Evolutionary conservation across 345 rosid species (phyloP).

Genomic region (Populus davidiana): DNA sequence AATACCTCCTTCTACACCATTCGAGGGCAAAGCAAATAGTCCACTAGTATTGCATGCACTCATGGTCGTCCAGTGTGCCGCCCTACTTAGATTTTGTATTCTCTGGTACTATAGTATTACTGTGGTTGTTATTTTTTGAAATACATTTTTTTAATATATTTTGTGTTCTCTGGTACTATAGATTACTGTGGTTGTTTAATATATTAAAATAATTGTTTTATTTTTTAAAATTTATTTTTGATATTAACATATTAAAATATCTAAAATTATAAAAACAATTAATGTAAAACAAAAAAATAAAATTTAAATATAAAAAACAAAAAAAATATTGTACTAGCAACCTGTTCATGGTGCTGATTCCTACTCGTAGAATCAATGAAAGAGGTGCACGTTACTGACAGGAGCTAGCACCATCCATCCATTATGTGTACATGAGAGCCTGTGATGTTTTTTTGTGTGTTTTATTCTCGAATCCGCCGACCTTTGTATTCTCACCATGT

Average conservation of each 20-base stretch:
- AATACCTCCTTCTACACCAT: not conserved
- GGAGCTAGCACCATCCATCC: not conserved
- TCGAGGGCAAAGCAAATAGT: not conserved
- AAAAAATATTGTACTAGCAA: not conserved
- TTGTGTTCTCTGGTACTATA: too few species aligned
- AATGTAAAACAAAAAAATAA: too few species aligned
- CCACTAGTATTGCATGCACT: not conserved
- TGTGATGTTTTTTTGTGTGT: not conserved
- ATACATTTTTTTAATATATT: too few species aligned
- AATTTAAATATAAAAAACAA: too few species aligned
- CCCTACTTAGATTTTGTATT: too few species aligned
- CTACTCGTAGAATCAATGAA: not conserved
- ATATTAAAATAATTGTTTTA: too few species aligned
- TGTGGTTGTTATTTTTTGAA: too few species aligned
- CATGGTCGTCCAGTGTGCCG: not conserved
- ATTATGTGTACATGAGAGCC: not conserved
- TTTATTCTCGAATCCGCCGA: not conserved
- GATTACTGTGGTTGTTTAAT: too few species aligned
- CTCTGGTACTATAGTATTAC: too few species aligned
- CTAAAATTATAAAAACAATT: too few species aligned
- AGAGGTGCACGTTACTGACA: constrained; percentile 6
- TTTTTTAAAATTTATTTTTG: too few species aligned
- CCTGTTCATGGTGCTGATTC: not conserved
- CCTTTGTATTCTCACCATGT: not conserved
- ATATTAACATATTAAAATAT: too few species aligned